Evolutionary conservation across 805 yeast genomes (phyloP).

Genomic region (Jamesozyma lodderae): DNA sequence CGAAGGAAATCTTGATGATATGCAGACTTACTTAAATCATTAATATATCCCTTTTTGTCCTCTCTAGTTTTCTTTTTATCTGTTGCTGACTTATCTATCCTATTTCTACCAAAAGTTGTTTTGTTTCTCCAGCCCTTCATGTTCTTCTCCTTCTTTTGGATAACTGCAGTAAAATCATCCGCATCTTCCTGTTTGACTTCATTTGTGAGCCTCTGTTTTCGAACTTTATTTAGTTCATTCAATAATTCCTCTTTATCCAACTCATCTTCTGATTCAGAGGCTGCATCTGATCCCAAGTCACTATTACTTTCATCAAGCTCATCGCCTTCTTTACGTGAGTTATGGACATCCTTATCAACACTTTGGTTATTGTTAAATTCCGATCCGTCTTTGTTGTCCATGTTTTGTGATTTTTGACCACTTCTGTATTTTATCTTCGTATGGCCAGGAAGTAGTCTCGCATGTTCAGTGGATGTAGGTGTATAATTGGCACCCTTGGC

Average conservation of each 20-base stretch:
- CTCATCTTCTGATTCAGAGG: slow-evolving; percentile 20
- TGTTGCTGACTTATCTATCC: slow-evolving; percentile 12
- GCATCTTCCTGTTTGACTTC: slow-evolving; percentile 17
- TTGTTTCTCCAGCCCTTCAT: slow-evolving; percentile 21
- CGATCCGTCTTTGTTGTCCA: too few relatives aligned
- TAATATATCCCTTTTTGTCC: slow-evolving; percentile 20
- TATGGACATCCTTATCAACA: too few relatives aligned
- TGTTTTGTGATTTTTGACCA: neutral
- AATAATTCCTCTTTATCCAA: slow-evolving; percentile 24
- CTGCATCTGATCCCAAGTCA: slow-evolving; percentile 30
- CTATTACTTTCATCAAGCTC: slow-evolving; percentile 33
- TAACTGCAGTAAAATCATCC: neutral
- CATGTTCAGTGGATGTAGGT: slow-evolving; percentile 42
- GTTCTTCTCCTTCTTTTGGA: neutral
- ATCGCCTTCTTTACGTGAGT: too few relatives aligned
- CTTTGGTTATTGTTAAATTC: too few relatives aligned
- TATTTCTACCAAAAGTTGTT: slow-evolving; percentile 20
- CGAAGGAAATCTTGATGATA: slow-evolving; percentile 37
- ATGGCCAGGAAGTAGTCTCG: slow-evolving; percentile 48
- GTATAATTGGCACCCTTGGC: slow-evolving; percentile 31
- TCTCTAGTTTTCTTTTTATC: slow-evolving; percentile 16
- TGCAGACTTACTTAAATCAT: slow-evolving; percentile 33
- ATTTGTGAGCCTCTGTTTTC: slow-evolving; percentile 28
- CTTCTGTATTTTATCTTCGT: slow-evolving; percentile 37
- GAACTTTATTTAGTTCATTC: slow-evolving; percentile 34